Evolutionary conservation across 2,329 filamentous ascomycete genomes (phyloP).

Genomic region (Macroventuria anomochaeta): DNA sequence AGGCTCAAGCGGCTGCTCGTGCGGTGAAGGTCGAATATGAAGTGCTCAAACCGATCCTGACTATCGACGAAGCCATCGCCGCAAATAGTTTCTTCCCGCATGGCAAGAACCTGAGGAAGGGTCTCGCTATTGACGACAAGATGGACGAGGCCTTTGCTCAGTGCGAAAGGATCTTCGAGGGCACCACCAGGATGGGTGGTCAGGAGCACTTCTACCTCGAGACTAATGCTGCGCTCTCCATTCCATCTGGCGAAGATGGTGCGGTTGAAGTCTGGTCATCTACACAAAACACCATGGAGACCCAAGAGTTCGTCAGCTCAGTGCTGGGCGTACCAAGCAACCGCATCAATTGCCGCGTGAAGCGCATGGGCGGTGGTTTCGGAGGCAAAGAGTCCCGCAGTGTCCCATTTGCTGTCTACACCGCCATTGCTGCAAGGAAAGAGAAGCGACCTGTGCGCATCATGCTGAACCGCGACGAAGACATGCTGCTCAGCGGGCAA

Average conservation of each 20-base stretch:
- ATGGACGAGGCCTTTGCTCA: constrained; percentile 75
- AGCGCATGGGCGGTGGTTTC: constrained; percentile 90
- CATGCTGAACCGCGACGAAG: constrained; percentile 95
- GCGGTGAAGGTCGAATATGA: constrained; percentile 90
- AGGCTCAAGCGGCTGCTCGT: constrained; percentile 78
- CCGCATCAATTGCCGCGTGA: constrained; percentile 87
- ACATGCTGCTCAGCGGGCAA: constrained; percentile 89
- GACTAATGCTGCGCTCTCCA: constrained; percentile 81
- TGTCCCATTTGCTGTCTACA: constrained; percentile 79
- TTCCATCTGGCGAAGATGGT: constrained; percentile 88
- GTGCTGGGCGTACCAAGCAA: constrained; percentile 84
- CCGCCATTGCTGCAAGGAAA: constrained; percentile 86
- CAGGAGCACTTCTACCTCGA: constrained; percentile 98
- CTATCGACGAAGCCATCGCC: constrained; percentile 93
- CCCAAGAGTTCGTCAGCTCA: constrained; percentile 72
- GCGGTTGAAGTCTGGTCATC: constrained; percentile 82
- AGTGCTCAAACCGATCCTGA: constrained; percentile 82
- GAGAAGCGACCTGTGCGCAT: constrained; percentile 80
- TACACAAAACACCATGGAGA: constrained; percentile 51
- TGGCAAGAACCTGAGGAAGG: constrained; percentile 79
- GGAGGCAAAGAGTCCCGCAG: constrained; percentile 92
- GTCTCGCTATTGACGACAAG: constrained; percentile 59
- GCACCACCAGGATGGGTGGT: constrained; percentile 83
- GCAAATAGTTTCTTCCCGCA: constrained; percentile 84
- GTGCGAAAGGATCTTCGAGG: constrained; percentile 83